Evolutionary conservation across 345 rosid species (phyloP), one percentile per base, ranked within the genome.

Genomic region (Syzygium jambos): DNA sequence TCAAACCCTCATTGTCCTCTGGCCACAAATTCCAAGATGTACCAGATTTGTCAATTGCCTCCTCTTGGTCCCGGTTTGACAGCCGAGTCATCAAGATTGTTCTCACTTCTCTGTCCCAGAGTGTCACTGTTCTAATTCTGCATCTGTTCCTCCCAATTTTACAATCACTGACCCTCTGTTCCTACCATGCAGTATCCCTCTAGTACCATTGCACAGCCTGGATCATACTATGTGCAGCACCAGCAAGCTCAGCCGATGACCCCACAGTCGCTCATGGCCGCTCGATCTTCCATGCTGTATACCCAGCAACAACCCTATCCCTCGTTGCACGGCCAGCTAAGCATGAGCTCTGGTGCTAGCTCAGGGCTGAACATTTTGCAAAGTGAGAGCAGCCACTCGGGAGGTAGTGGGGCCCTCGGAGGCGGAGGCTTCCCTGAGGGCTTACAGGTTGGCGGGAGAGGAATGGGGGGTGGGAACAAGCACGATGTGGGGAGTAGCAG

Each of bases 221-320:
- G 96, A 88, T 92, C 93, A 73, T 98, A 94, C 93, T 98, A 95
- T 90, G 85, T 96, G 97, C 99, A 94, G 89, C 96, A 95, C 82
- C 98, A 95, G 88, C 99, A 98, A 92, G 91, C 96, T 87, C 98
- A 94, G 89, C 98, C 94, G 90, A 94, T 95, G 98, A 94, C 95
- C 78, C 98, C 92, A 5, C 99, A 98, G 87, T 93, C 99, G 7
- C 95, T 98, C 19, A 92, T 98, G 96, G 98, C 97, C 11, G 96
- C 98, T 10, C 93, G 98, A 68, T 94, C 99, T 49, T 96, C 99
- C 83, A 95, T 96, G 98, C 41, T 96, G 90, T 98, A 96, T 87
- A 86, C 93, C 49, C 99, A 96, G 88, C 99, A 98, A 87, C 99
- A 97, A 86, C 99, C 93, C 90, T 94, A 78, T 22, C 82, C 89